phyloP scores from a whole-genome alignment of 2,329 filamentous ascomycete genomes.

The Neodidymelliopsis sp. region DNA sequence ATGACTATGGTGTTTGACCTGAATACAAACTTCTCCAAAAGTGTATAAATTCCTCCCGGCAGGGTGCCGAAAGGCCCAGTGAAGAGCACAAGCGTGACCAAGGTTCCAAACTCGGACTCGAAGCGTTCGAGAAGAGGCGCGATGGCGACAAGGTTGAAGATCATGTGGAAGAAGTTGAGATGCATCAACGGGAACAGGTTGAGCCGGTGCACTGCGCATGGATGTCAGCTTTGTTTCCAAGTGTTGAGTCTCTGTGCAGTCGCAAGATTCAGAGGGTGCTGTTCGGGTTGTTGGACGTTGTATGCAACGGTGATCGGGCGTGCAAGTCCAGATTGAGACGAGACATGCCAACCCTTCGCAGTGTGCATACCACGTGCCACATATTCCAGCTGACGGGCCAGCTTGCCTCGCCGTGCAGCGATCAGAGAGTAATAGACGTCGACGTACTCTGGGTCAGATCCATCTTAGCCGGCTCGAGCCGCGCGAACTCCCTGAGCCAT shows the following conservation, averaged over 20 bases:
- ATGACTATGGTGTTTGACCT: slow-evolving; percentile 75
- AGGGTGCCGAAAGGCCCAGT: slow-evolving; percentile 73
- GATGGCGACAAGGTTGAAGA: slow-evolving; percentile 81
- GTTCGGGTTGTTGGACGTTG: background rate
- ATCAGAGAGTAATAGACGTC: background rate
- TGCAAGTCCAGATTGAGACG: background rate
- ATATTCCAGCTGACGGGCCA: background rate
- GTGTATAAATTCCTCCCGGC: slow-evolving; percentile 80
- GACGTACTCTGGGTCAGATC: slow-evolving; percentile 73
- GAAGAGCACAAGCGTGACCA: slow-evolving; percentile 87
- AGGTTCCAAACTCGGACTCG: slow-evolving; percentile 88
- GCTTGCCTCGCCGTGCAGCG: background rate
- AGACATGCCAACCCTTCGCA: background rate
- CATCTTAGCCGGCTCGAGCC: slow-evolving; percentile 79
- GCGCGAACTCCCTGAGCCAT: slow-evolving; percentile 80
- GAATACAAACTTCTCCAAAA: slow-evolving; percentile 78
- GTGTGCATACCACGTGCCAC: background rate
- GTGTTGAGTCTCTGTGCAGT: background rate
- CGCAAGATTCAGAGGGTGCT: background rate
- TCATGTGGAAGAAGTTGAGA: slow-evolving; percentile 77
- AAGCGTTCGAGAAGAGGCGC: slow-evolving; percentile 92
- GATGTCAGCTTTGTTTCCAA: slow-evolving; percentile 19
- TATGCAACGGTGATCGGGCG: background rate
- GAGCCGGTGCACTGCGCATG: slow-evolving; percentile 78
- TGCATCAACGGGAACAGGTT: slow-evolving; percentile 94